These are phyloP conservation scores for Rhizophora apiculata DNA, from an alignment of 345 rosid genomes.

Conservation along the genomic window DNA sequence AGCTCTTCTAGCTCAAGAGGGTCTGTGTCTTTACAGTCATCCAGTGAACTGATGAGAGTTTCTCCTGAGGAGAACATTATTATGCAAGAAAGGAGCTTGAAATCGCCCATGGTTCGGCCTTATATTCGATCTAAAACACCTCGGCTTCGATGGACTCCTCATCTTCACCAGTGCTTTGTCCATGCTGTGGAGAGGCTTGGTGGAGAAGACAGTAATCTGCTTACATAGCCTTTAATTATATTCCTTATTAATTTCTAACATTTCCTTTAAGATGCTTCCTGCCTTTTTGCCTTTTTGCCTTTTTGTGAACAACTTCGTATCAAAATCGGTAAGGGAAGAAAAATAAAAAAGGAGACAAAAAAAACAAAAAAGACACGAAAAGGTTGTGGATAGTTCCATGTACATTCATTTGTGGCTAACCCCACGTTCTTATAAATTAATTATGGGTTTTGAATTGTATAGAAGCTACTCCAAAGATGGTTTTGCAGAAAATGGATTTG, in stretches of 20 bases:
- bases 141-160: slow-evolving; percentile 63
- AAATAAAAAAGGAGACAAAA: neutral
- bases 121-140: slow-evolving; percentile 54
- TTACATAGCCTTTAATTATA: neutral
- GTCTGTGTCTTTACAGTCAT: slow-evolving; percentile 12
- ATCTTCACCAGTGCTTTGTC: slow-evolving; percentile 56
- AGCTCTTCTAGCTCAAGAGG: slow-evolving; percentile 1
- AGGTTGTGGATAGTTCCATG: neutral
- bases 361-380: neutral
- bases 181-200: slow-evolving; percentile 64
- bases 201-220: slow-evolving; percentile 57
- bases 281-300: neutral
- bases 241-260: neutral
- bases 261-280: neutral
- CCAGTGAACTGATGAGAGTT: neutral
- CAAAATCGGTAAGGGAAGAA: too few species aligned
- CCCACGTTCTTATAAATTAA: neutral
- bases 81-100: slow-evolving; percentile 14
- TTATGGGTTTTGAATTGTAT: slow-evolving; percentile 3
- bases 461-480: slow-evolving; percentile 76
- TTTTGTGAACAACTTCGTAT: too few species aligned
- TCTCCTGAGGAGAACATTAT: neutral
- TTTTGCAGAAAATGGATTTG: slow-evolving; percentile 58
- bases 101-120: slow-evolving; percentile 37
- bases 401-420: neutral